Conservation (phyloP, 768 basidiomycete genomes). For the Boletus tomentosulus region DNA sequence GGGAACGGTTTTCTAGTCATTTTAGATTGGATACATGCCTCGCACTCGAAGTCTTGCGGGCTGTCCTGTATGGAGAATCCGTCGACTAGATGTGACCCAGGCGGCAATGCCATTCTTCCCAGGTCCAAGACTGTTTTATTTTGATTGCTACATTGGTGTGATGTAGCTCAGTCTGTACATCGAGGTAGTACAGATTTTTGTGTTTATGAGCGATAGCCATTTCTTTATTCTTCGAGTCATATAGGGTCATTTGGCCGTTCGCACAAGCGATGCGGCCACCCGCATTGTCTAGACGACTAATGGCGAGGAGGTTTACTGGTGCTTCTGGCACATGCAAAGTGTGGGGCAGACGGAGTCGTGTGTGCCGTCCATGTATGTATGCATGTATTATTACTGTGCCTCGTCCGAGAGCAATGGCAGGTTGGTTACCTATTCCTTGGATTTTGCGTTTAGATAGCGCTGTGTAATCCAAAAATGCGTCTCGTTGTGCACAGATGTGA, state of each 20-base stretch:
- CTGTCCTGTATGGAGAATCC: background rate
- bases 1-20: background rate
- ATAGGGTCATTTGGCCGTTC: background rate
- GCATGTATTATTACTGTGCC: too few relatives aligned
- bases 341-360: too few relatives aligned
- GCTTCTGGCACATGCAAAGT: background rate
- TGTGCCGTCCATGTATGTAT: too few relatives aligned
- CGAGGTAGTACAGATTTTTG: background rate
- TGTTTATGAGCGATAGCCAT: background rate
- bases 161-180: background rate
- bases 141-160: background rate
- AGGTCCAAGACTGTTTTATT: background rate
- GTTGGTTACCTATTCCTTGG: too few relatives aligned
- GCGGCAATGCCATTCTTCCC: background rate
- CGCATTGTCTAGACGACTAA: background rate
- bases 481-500: constrained; percentile 1
- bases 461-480: background rate
- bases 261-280: background rate
- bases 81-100: background rate
- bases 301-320: background rate
- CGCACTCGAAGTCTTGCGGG: background rate
- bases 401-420: too few relatives aligned
- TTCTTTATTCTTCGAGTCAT: background rate
- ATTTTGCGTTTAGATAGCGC: background rate
- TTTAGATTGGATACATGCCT: constrained; percentile 1